Base-by-base conservation (phyloP, 2,329 filamentous ascomycete species). In the Periglandula ipomoeae region DNA sequence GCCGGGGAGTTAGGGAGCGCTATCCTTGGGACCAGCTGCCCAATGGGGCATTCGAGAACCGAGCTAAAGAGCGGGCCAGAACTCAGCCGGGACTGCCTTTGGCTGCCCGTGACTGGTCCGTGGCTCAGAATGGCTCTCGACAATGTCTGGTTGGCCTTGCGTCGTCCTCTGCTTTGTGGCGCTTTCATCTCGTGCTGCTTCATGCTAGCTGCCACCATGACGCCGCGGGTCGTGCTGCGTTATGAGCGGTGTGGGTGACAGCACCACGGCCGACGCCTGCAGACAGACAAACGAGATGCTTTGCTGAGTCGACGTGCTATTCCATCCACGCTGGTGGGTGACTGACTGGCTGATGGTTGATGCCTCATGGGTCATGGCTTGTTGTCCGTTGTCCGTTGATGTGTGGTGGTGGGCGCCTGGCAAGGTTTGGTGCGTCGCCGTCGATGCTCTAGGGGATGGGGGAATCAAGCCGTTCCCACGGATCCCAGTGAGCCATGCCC, bases 11-110 rank as follows among this genome's bases (percentile, higher is more conserved):
- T 66, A 65, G 67, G 68, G 50, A 49, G 51, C 44, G 51, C 45
- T 27, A 37, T 53, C 47, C 52, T 64, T 63, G 65, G 68, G 65
- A 65, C 59, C 60, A 65, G 58, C 63, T 72, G 67, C 72, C 75
- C 70, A 76, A 78, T 73, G 58, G 62, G 68, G 72, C 63, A 71
- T 63, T 62, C 58, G 60, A 67, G 56, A 60, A 58, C 73, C 70
- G 72, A 69, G 63, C 57, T 72, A 75, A 64, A 60, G 65, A 66
- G 60, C 63, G 58, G 65, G 59, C 61, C 61, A 69, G 65, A 62
- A 62, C 62, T 62, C 53, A 55, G 57, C 65, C 63, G 62, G 66
- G 61, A 62, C 63, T 64, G 58, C 58, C 55, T 56, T 30, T 43
- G 37, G 23, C 27, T 44, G 42, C 58, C 56, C 20, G 20, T 45